A percentile compares a stretch with the other conserved stretches of the same genome.
These are phyloP conservation scores for Musa itinerans DNA, from an alignment of 176 grass and related monocot species.

Conservation along the genomic window DNA sequence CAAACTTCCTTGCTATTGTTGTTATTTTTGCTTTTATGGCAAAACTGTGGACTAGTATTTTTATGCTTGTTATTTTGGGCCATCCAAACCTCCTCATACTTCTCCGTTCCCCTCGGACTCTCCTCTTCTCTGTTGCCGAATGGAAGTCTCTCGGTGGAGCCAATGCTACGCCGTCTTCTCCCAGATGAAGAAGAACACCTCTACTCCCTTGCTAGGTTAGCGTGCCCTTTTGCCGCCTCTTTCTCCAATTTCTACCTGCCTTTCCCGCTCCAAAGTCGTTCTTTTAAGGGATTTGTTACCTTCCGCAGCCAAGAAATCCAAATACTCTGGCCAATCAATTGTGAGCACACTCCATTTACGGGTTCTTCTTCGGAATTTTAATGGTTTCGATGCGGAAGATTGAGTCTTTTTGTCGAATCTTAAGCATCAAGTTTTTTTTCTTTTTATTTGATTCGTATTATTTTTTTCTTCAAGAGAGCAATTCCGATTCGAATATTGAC, in stretches of 20 bases:
- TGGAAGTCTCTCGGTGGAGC: conserved; percentile 18
- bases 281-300: not conserved
- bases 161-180: not conserved
- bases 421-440: not conserved
- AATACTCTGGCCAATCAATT: conserved; percentile 68
- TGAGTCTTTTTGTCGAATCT: not conserved
- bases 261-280: not conserved
- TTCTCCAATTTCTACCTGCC: not conserved
- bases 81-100: no score
- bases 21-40: no score
- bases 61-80: no score
- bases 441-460: not conserved
- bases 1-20: no score
- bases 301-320: conserved; percentile 45
- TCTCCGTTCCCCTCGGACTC: not conserved
- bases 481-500: conserved; percentile 73
- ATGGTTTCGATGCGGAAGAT: not conserved
- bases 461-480: conserved; percentile 33
- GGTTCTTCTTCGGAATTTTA: not conserved
- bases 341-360: conserved; percentile 25
- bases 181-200: conserved; percentile 1
- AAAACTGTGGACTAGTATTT: no score
- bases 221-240: no score
- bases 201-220: not conserved
- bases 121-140: not conserved